Percentiles rank a stretch among this genome's conserved stretches.
phyloP scores from a whole-genome alignment of 139 green algal species.

The Coelastrella sp. region DNA sequence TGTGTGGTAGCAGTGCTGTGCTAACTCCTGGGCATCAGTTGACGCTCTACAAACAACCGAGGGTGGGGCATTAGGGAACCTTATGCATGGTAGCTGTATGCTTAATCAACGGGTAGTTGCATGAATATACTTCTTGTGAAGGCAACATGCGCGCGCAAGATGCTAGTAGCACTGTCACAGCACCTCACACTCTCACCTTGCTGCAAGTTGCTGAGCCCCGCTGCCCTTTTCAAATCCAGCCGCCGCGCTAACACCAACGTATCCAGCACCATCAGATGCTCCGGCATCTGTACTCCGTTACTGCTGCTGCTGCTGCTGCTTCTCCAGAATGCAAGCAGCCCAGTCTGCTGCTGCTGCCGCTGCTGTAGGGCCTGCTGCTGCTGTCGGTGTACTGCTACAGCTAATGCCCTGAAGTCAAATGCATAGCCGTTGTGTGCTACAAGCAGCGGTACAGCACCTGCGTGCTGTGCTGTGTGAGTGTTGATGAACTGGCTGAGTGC shows the following conservation, averaged over 20 bases:
- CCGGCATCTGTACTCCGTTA: background rate
- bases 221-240: background rate
- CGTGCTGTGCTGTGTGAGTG: background rate
- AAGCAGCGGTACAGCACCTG: background rate
- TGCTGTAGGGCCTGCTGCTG: background rate
- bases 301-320: conserved; percentile 28
- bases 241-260: background rate
- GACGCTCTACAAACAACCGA: too few relatives aligned
- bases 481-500: background rate
- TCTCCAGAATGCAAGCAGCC: background rate
- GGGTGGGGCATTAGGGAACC: too few relatives aligned
- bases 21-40: too few relatives aligned
- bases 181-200: background rate
- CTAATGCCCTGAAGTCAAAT: conserved; percentile 17
- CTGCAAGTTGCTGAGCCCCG: background rate
- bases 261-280: conserved; percentile 3
- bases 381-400: background rate
- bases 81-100: too few relatives aligned
- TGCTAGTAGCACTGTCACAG: too few relatives aligned
- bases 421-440: conserved; percentile 30
- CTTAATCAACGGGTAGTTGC: too few relatives aligned
- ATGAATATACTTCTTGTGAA: too few relatives aligned
- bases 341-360: background rate
- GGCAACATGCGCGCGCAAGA: too few relatives aligned
- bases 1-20: too few relatives aligned